phyloP scores from a whole-genome alignment of 2,329 filamentous ascomycete genomes.

The Grosmannia penicillata region DNA sequence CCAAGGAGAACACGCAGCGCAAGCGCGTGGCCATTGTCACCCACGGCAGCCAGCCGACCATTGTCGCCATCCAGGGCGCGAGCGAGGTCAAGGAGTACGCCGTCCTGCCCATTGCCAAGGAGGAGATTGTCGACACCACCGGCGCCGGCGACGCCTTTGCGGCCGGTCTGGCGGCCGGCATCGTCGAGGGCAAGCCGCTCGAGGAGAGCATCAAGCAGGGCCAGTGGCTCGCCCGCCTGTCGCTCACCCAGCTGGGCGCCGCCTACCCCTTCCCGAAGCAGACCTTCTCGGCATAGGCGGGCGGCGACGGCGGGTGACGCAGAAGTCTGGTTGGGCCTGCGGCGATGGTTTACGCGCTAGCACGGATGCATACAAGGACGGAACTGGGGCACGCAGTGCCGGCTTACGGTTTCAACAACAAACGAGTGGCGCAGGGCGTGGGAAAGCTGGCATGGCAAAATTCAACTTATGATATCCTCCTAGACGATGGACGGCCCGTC shows the following conservation, averaged over 20 bases:
- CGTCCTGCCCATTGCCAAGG: slow-evolving; percentile 63
- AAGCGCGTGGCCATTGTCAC: slow-evolving; percentile 83
- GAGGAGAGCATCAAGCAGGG: slow-evolving; percentile 76
- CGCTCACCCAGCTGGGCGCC: slow-evolving; percentile 89
- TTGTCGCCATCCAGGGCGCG: slow-evolving; percentile 64
- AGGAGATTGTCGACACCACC: slow-evolving; percentile 87
- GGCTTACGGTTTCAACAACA: slow-evolving; percentile 18
- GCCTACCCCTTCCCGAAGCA: slow-evolving; percentile 85
- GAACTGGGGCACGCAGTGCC: not conserved
- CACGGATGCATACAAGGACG: not conserved
- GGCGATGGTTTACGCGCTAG: too few species aligned
- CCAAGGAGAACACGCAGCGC: slow-evolving; percentile 80
- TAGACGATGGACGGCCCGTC: too few species aligned
- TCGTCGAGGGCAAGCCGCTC: slow-evolving; percentile 71
- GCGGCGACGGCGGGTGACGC: too few species aligned
- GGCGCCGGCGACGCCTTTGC: slow-evolving; percentile 96
- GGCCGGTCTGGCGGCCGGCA: slow-evolving; percentile 79
- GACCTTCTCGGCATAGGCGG: slow-evolving; percentile 41
- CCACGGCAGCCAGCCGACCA: slow-evolving; percentile 81
- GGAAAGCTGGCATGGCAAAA: slow-evolving; percentile 12
- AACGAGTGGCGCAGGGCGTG: not conserved
- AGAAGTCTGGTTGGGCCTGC: too few species aligned
- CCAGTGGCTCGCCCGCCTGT: slow-evolving; percentile 88
- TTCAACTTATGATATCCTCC: slow-evolving; percentile 19
- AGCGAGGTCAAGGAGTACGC: slow-evolving; percentile 60